Evolutionary conservation across 2,329 filamentous ascomycete species (phyloP), one percentile per base, ranked within the genome.

Genomic region (Sporothrix euskadiensis): DNA sequence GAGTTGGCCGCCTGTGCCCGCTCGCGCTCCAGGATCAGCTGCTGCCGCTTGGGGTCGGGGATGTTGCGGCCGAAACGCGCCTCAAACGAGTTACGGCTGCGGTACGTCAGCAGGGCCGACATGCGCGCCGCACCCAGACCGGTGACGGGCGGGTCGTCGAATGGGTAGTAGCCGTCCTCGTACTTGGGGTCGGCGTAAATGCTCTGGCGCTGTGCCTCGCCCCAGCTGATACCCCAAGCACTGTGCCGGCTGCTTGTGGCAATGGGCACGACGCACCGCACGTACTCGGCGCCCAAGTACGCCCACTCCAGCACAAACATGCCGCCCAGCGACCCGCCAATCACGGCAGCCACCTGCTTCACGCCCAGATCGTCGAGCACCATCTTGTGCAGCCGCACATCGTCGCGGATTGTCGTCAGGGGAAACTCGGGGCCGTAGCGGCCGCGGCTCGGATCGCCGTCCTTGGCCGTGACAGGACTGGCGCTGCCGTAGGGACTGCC

Each of bases 141-240:
- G 0, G 94, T 92, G 0, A 90, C 85, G 0, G 96, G 96, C 47
- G 94, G 94, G 78, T 98, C 94, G 44, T 92, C 88, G 78, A 96
- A 97, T 0, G 89, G 79, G 80, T 98, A 99, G 83, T 98, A 98
- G 61, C 96, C 96, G 79, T 98, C 94, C 75, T 98, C 94, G 81
- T 99, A 99, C 84, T 98, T 98, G 44, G 96, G 96, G 80, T 99
- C 96, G 54, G 94, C 94, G 83, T 98, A 99, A 81, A 99, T 98
- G 86, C 92, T 94, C 83, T 96, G 93, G 70, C 93, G 87, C 81
- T 97, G 93, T 3, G 93, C 93, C 81, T 96, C 93, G 57, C 92
- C 93, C 93, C 93, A 97, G 82, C 92, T 94, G 79, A 96, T 97
- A 32, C 93, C 91, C 93, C 93, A 97, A 5, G 93, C 93, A 78